Evolutionary conservation across 2,329 filamentous ascomycete species (phyloP).

Genomic region (Hirsutella thompsonii): DNA sequence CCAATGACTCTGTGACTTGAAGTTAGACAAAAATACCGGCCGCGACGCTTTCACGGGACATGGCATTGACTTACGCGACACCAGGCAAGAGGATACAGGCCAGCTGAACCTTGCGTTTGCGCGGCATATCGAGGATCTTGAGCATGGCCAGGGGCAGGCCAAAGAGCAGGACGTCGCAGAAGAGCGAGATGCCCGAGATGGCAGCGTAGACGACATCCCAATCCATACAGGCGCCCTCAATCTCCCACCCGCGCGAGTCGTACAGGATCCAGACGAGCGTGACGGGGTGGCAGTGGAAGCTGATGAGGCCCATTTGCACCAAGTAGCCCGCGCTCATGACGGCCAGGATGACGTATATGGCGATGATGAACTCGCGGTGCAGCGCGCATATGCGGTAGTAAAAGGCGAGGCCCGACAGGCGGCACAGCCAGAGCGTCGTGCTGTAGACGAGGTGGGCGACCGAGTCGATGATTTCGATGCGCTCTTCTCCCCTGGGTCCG

Average conservation of each 20-base stretch:
- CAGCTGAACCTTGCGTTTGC: conserved; percentile 2
- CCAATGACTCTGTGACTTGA: not conserved
- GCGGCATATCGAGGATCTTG: not conserved
- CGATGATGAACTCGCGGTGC: conserved; percentile 1
- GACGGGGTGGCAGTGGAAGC: conserved; percentile 3
- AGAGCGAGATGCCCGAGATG: not conserved
- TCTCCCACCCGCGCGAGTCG: too few species aligned
- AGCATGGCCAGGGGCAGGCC: conserved; percentile 2
- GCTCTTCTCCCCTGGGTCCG: not conserved
- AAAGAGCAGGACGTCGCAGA: conserved; percentile 3
- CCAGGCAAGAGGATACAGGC: conserved; percentile 2
- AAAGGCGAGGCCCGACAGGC: conserved; percentile 3
- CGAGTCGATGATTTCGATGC: not conserved
- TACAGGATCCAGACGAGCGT: not conserved
- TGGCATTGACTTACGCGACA: not conserved
- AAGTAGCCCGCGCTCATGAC: conserved; percentile 1
- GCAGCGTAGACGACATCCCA: not conserved
- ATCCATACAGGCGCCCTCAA: not conserved
- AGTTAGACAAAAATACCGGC: not conserved
- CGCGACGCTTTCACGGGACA: not conserved
- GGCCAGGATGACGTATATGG: conserved; percentile 1
- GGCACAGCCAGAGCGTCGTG: conserved; percentile 2
- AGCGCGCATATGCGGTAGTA: conserved; percentile 3
- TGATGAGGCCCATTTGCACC: conserved; percentile 1
- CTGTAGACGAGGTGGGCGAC: conserved; percentile 1